phyloP scores from a whole-genome alignment of 148 eudicot species.

The Selenicereus undatus region DNA sequence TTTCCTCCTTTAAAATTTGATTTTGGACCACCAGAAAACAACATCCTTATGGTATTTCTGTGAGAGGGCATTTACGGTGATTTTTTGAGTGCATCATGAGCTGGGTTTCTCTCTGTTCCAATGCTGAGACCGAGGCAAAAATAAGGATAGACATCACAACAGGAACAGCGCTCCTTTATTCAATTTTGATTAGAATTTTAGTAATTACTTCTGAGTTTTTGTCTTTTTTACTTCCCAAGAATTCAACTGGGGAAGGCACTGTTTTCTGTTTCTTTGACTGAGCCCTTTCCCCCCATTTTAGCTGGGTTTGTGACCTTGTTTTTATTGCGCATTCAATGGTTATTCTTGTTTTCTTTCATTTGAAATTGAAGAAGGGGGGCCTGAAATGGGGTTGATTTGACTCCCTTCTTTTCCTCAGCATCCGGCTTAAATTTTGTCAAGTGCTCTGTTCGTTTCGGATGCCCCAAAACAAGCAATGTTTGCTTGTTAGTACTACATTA shows the following conservation, averaged over 20 bases:
- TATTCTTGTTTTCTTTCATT: neutral
- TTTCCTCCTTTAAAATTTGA: neutral
- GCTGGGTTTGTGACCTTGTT: constrained; percentile 16
- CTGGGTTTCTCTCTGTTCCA: constrained; percentile 26
- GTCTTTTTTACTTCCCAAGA: constrained; percentile 28
- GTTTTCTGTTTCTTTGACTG: constrained; percentile 18
- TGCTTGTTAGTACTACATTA: neutral
- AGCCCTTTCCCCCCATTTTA: neutral
- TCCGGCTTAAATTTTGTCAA: constrained; percentile 18
- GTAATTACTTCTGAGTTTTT: constrained; percentile 22
- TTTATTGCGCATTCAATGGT: constrained; percentile 6
- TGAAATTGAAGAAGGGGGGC: neutral
- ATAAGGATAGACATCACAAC: constrained; percentile 4
- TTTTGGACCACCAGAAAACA: constrained; percentile 14
- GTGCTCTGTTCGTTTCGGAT: constrained; percentile 10
- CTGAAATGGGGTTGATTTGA: constrained; percentile 10
- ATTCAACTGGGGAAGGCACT: constrained; percentile 4
- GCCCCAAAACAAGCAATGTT: constrained; percentile 11
- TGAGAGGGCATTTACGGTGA: constrained; percentile 22
- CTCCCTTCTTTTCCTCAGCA: constrained; percentile 10
- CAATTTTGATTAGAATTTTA: neutral
- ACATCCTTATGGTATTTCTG: constrained; percentile 29
- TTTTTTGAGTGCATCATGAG: constrained; percentile 22
- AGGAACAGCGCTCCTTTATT: neutral
- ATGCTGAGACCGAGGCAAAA: constrained; percentile 29